Evolutionary conservation across 441 rosid species (phyloP).

Genomic region (Eutrema salsugineum): DNA sequence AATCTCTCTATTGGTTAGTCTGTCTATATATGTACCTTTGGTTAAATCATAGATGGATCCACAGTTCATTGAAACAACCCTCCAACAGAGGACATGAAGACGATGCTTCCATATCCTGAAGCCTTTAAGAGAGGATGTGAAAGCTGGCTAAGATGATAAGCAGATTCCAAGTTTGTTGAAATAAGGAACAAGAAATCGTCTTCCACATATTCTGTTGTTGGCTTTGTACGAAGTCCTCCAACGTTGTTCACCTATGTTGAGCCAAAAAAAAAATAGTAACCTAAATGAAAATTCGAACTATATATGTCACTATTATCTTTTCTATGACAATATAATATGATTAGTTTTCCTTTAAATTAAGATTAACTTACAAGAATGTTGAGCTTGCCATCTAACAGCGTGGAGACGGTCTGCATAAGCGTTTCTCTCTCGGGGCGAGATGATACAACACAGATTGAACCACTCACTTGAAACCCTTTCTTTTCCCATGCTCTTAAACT

Average conservation of each 20-base stretch:
- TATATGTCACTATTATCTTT: no score
- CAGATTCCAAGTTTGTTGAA: no score
- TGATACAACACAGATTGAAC: no score
- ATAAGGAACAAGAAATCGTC: conserved; percentile 34
- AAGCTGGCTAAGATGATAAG: conserved; percentile 38
- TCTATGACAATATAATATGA: no score
- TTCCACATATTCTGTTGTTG: conserved; percentile 5
- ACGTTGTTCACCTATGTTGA: conserved; percentile 40
- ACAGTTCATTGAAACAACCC: conserved; percentile 13
- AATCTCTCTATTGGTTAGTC: no score
- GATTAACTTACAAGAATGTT: conserved; percentile 39
- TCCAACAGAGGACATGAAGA: conserved; percentile 33
- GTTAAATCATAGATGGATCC: conserved; percentile 34
- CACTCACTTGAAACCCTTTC: no score
- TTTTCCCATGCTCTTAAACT: conserved; percentile 27
- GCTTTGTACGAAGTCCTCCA: conserved; percentile 21
- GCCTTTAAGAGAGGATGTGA: conserved; percentile 43
- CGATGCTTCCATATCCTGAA: conserved; percentile 36
- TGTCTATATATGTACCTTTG: conserved; percentile 33
- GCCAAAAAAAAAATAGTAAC: not conserved
- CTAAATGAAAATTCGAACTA: no score
- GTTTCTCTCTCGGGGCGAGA: no score
- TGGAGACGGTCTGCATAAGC: conserved; percentile 22
- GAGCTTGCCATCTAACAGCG: conserved; percentile 35
- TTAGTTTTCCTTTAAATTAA: not conserved